These are phyloP conservation scores for Cinchona pubescens DNA, from an alignment of 257 asterid genomes.

Conservation along the genomic window DNA sequence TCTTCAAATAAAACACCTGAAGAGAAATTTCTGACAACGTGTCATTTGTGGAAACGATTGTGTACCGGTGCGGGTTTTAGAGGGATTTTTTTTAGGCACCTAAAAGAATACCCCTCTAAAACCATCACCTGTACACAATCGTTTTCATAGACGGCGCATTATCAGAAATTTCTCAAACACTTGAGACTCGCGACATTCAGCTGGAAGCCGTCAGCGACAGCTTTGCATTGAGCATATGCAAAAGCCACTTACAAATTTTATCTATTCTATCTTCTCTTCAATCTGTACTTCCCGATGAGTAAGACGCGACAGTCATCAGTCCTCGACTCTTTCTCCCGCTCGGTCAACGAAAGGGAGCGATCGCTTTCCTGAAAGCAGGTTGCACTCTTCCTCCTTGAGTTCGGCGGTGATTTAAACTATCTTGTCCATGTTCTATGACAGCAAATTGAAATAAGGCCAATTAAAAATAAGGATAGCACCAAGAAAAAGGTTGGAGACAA, in stretches of 20 bases:
- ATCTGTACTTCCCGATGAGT: conserved; percentile 39
- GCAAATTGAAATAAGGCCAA: no score
- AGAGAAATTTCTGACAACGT: no score
- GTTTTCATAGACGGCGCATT: no score
- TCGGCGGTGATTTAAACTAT: conserved; percentile 35
- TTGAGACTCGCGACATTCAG: no score
- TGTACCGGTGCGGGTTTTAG: no score
- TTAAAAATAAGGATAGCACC: no score
- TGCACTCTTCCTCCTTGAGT: conserved; percentile 44
- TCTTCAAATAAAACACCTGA: conserved; percentile 46
- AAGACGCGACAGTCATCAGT: conserved; percentile 44
- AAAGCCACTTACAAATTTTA: conserved; percentile 37
- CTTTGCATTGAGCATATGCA: conserved; percentile 36
- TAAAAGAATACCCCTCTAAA: no score
- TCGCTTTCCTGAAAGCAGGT: conserved; percentile 50
- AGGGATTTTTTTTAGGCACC: no score
- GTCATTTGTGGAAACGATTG: no score
- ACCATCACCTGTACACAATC: no score
- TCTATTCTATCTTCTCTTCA: conserved; percentile 36
- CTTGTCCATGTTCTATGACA: conserved; percentile 56
- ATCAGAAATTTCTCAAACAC: no score
- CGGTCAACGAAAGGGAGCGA: conserved; percentile 44
- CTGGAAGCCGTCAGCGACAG: conserved; percentile 37
- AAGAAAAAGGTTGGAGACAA: no score
- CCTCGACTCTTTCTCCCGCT: conserved; percentile 46